Evolutionary conservation across 371 early-diverging fungal species (phyloP).

Genomic region (Sporodiniella umbellata): DNA sequence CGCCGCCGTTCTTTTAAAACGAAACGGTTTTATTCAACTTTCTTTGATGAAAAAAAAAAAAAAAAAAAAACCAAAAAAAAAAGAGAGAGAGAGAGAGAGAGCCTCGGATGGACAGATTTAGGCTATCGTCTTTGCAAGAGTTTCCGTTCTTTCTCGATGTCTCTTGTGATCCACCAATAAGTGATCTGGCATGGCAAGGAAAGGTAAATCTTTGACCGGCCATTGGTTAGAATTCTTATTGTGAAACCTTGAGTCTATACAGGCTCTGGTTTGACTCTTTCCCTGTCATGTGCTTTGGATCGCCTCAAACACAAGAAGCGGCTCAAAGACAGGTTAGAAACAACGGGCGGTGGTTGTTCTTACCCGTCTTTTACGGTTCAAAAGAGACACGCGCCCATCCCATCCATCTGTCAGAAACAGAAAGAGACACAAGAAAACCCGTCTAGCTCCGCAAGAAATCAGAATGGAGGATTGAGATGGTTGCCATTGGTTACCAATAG

Average conservation of each 20-base stretch:
- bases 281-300: background rate
- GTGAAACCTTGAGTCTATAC: background rate
- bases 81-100: too few relatives aligned
- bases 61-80: conserved; percentile 1
- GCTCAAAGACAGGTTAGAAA: background rate
- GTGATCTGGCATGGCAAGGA: background rate
- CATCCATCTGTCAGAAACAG: too few relatives aligned
- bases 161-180: background rate
- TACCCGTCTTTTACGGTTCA: too few relatives aligned
- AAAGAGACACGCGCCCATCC: too few relatives aligned
- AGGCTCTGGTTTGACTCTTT: too few relatives aligned
- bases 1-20: too few relatives aligned
- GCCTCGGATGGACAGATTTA: background rate
- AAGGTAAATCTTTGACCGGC: background rate
- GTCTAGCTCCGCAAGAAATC: background rate
- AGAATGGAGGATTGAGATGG: background rate
- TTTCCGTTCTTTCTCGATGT: background rate
- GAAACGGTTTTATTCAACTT: background rate
- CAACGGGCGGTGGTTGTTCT: too few relatives aligned
- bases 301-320: background rate
- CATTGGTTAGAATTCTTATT: background rate
- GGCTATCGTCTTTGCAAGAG: background rate
- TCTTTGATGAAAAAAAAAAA: background rate
- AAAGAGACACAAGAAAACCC: background rate
- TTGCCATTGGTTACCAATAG: background rate